Conservation (phyloP, 148 eudicot genomes). For the Heliamphora exappendiculata region DNA sequence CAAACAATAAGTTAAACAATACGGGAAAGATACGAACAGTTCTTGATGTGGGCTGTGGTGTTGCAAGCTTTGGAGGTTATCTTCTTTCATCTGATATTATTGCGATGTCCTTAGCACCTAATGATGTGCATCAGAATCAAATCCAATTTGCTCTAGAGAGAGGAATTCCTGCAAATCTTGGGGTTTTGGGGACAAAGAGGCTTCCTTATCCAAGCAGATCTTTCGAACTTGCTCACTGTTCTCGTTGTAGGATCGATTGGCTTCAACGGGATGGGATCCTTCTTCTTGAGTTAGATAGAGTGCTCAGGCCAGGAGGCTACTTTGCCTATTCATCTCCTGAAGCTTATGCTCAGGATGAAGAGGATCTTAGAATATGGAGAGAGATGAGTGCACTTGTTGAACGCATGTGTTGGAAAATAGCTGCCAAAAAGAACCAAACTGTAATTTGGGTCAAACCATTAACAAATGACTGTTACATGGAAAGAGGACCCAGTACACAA, state of each 20-base stretch:
- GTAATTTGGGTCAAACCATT: slow-evolving; percentile 95
- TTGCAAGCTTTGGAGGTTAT: slow-evolving; percentile 99
- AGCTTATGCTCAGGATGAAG: slow-evolving; percentile 99
- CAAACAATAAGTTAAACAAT: slow-evolving; percentile 61
- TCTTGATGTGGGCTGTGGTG: slow-evolving; percentile 98
- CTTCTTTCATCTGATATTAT: slow-evolving; percentile 82
- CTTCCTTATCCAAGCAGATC: slow-evolving; percentile 98
- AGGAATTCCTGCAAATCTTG: slow-evolving; percentile 98
- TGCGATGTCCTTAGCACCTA: slow-evolving; percentile 93
- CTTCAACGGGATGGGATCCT: slow-evolving; percentile 98
- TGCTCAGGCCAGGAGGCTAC: slow-evolving; percentile 94
- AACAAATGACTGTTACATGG: slow-evolving; percentile 85
- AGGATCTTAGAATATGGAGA: slow-evolving; percentile 92
- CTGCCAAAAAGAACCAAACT: slow-evolving; percentile 85
- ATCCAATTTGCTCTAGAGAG: slow-evolving; percentile 99
- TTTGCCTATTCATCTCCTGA: slow-evolving; percentile 99
- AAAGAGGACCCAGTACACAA: slow-evolving; percentile 73
- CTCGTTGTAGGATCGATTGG: slow-evolving; percentile 99
- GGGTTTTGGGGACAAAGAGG: slow-evolving; percentile 97
- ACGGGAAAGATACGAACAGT: slow-evolving; percentile 79
- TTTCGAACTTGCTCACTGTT: slow-evolving; percentile 96
- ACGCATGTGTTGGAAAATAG: slow-evolving; percentile 98
- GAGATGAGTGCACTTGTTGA: slow-evolving; percentile 96
- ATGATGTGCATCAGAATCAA: slow-evolving; percentile 97
- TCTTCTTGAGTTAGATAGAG: slow-evolving; percentile 86